These are phyloP conservation scores for Climacium dendroides DNA, from an alignment of 225 moss, liverwort and hornwort genomes.

Conservation along the genomic window DNA sequence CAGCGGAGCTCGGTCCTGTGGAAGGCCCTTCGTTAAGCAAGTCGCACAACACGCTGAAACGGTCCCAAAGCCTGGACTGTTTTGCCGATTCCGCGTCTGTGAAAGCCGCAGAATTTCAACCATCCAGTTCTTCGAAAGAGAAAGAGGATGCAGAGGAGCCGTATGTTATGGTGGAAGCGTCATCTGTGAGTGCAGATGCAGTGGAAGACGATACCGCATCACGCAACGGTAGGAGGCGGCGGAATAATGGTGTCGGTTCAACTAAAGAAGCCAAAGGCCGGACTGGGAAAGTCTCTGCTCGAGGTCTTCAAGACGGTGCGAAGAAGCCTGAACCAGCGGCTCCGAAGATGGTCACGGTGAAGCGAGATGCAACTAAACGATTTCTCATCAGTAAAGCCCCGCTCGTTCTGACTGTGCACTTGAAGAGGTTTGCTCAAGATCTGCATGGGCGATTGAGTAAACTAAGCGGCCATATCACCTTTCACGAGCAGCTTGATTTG, in stretches of 20 bases:
- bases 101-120: background rate
- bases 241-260: background rate
- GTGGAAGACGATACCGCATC: background rate
- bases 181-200: background rate
- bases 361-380: conserved; percentile 64
- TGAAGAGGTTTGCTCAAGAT: conserved; percentile 87
- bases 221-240: background rate
- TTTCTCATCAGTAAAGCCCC: conserved; percentile 70
- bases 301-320: background rate
- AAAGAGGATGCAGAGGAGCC: background rate
- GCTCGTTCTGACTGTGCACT: conserved; percentile 68
- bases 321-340: background rate
- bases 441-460: conserved; percentile 80
- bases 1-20: background rate
- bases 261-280: background rate
- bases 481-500: conserved; percentile 72
- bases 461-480: conserved; percentile 66
- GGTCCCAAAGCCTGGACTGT: background rate
- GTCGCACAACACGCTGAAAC: conserved; percentile 4
- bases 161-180: background rate
- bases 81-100: background rate
- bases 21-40: background rate
- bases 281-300: background rate
- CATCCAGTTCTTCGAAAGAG: background rate
- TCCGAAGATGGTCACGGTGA: conserved; percentile 36